Percentiles rank a stretch among this genome's conserved stretches.
These are phyloP conservation scores for Vaccinium darrowii DNA, from an alignment of 148 eudicot genomes.

Conservation along the genomic window DNA sequence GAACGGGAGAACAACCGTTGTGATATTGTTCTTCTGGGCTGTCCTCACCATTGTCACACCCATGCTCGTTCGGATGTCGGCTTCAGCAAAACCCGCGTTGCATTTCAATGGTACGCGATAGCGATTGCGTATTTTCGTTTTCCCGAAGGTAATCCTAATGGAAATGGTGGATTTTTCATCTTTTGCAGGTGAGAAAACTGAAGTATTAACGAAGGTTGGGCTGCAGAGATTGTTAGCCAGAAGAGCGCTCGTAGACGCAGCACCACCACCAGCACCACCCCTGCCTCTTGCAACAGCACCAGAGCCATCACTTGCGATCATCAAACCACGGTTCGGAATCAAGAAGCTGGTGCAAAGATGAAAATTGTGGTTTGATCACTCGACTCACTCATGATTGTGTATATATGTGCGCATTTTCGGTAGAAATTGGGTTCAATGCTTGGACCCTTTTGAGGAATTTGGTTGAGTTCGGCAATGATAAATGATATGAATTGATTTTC, in stretches of 20 bases:
- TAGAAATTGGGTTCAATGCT: background rate
- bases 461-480: background rate
- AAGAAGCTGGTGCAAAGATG: background rate
- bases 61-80: slow-evolving; percentile 35
- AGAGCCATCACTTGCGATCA: slow-evolving; percentile 11
- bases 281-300: slow-evolving; percentile 20
- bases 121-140: background rate
- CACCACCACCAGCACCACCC: background rate
- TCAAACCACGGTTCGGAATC: background rate
- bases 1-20: slow-evolving; percentile 25
- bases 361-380: background rate
- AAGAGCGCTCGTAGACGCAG: slow-evolving; percentile 23
- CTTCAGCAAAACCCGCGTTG: slow-evolving; percentile 24
- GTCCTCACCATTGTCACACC: slow-evolving; percentile 42
- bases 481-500: background rate
- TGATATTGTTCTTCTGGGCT: slow-evolving; percentile 9
- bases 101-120: slow-evolving; percentile 12
- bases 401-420: too few relatives aligned
- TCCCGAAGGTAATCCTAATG: slow-evolving; percentile 24
- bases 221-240: slow-evolving; percentile 25
- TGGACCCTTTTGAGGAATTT: background rate
- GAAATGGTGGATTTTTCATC: slow-evolving; percentile 14
- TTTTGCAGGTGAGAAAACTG: slow-evolving; percentile 25
- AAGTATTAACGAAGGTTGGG: slow-evolving; percentile 13
- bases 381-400: too few relatives aligned